Evolutionary conservation across 139 green algal genomes (phyloP).

Genomic region (Chlamydomonas sp.): DNA sequence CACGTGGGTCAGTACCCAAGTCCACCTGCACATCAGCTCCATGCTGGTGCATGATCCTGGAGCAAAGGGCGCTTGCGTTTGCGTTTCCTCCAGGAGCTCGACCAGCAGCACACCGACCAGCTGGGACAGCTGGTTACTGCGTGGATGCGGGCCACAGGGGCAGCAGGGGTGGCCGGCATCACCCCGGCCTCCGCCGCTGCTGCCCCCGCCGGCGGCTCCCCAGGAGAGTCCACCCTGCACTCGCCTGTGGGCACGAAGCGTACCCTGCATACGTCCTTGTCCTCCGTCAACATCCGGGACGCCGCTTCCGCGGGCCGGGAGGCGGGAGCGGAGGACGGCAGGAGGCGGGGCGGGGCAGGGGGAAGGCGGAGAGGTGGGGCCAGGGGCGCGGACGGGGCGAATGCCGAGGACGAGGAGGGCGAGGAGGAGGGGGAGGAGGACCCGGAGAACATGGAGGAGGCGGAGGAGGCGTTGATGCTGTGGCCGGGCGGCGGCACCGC

Average conservation of each 20-base stretch:
- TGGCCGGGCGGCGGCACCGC: conserved; percentile 8
- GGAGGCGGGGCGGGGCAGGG: background rate
- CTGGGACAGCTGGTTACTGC: conserved; percentile 15
- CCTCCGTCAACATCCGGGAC: background rate
- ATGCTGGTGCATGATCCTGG: too few species aligned
- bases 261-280: conserved; percentile 13
- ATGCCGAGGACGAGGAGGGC: background rate
- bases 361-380: background rate
- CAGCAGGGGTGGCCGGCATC: background rate
- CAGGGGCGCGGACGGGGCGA: background rate
- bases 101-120: conserved; percentile 31
- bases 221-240: background rate
- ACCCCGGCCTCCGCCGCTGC: background rate
- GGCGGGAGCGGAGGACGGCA: background rate
- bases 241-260: too few species aligned
- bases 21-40: too few species aligned
- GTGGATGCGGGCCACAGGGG: conserved; percentile 21
- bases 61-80: too few species aligned
- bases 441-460: background rate
- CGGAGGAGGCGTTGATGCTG: conserved; percentile 17
- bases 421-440: background rate
- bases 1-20: too few species aligned
- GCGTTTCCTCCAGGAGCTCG: background rate
- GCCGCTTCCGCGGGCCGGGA: background rate
- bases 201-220: background rate